A percentile compares a stretch with the other conserved stretches of the same genome.
phyloP scores from a whole-genome alignment of 805 yeast species.

The Maudiozyma turicensis region DNA sequence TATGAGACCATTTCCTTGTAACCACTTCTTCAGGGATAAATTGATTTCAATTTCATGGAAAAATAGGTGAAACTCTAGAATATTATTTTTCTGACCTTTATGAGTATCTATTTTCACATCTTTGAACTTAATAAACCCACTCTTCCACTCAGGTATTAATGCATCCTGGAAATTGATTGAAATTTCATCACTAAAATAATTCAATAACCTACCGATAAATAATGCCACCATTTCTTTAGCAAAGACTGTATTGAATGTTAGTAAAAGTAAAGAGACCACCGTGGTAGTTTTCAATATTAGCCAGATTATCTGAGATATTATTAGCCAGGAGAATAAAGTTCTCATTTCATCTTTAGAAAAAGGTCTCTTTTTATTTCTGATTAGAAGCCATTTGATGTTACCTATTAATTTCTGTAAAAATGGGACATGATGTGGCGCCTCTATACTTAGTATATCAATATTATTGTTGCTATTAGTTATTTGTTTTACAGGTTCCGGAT shows the following conservation, averaged over 20 bases:
- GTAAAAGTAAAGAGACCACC: slow-evolving; percentile 68
- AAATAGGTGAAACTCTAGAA: slow-evolving; percentile 67
- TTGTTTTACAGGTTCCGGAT: too few relatives aligned
- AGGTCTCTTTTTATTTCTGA: slow-evolving; percentile 61
- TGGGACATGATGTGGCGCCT: neutral
- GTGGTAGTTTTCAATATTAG: slow-evolving; percentile 83
- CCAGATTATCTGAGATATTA: slow-evolving; percentile 76
- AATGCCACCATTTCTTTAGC: slow-evolving; percentile 86
- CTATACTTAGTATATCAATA: neutral
- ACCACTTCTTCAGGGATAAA: slow-evolving; percentile 75
- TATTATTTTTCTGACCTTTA: slow-evolving; percentile 6
- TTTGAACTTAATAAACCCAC: slow-evolving; percentile 70
- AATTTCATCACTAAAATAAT: slow-evolving; percentile 52
- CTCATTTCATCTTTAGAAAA: slow-evolving; percentile 80
- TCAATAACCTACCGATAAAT: slow-evolving; percentile 65
- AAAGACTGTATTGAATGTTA: slow-evolving; percentile 68
- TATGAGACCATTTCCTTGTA: slow-evolving; percentile 75
- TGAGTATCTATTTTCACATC: slow-evolving; percentile 60
- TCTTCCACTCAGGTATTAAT: slow-evolving; percentile 85
- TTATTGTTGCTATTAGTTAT: neutral
- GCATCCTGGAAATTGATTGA: slow-evolving; percentile 82
- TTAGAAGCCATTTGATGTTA: slow-evolving; percentile 65
- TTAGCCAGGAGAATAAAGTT: slow-evolving; percentile 83
- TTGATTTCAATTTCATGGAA: slow-evolving; percentile 75
- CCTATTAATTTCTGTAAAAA: slow-evolving; percentile 28